Percentiles rank a stretch among this genome's conserved stretches.
Evolutionary conservation across 75 land plant species (phyloP).

Genomic region (Selaginella tamariscina): DNA sequence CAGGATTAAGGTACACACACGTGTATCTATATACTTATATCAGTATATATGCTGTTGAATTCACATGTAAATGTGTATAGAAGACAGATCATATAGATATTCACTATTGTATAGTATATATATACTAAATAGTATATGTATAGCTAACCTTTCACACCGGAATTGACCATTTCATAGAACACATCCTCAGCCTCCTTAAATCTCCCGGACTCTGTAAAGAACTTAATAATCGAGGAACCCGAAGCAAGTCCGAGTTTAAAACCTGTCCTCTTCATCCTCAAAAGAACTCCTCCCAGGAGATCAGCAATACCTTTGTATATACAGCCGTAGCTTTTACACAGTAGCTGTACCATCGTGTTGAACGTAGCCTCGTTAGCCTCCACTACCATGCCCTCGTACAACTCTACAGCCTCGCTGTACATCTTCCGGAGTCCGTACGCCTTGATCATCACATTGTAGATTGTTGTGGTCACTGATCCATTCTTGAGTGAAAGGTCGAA

Average conservation of each 20-base stretch:
- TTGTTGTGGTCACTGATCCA: conserved; percentile 25
- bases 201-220: conserved; percentile 22
- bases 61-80: too few species aligned
- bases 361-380: conserved; percentile 51
- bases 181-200: conserved; percentile 36
- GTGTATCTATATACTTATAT: too few species aligned
- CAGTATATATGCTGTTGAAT: too few species aligned
- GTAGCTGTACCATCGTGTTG: conserved; percentile 49
- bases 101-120: too few species aligned
- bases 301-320: too few species aligned
- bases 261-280: conserved; percentile 32
- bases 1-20: too few species aligned
- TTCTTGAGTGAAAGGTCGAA: conserved; percentile 32
- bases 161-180: conserved; percentile 32
- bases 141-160: conserved; percentile 21
- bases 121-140: too few species aligned
- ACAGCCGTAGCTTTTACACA: conserved; percentile 30
- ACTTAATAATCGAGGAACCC: conserved; percentile 39
- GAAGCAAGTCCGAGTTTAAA: conserved; percentile 38
- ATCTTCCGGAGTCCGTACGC: conserved; percentile 44
- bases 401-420: conserved; percentile 40
- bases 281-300: conserved; percentile 27
- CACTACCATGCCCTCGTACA: conserved; percentile 42
- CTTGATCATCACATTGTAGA: conserved; percentile 65
- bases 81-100: too few species aligned